Evolutionary conservation across 78 protist genomes (phyloP), one percentile per base, ranked within the genome.

Genomic region (Planoprotostelium fungivorum): DNA sequence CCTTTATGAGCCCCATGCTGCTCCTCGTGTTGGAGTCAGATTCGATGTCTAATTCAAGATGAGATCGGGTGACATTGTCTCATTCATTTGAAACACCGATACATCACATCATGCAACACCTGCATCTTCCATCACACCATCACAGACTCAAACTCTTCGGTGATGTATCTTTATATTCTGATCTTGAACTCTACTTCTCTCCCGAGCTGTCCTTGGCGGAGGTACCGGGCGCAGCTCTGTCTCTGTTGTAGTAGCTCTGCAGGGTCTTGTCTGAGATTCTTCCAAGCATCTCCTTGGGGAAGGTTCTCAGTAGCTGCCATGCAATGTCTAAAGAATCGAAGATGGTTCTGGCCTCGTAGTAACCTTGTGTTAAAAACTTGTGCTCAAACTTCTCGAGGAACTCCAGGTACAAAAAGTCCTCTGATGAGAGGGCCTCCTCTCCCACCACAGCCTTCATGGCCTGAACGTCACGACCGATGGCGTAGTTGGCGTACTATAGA

Each of bases 391-490:
- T 94, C 38, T 96, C 98, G 38, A 97, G 91, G 95, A 99, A 99
- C 93, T 98, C 99, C 37, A 99, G 92, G 95, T 97, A 98, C 28
- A 98, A 94, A 88, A 84, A 83, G 38, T 99, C 99, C 89, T 99
- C 99, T 0, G 93, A 29, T 9, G 99, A 86, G 63, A 99, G 95
- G 29, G 99, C 99, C 91, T 98, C 99, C 96, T 99, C 99, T 86
- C 99, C 99, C 87, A 99, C 99, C 87, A 99, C 99, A 38, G 99
- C 99, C 98, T 98, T 99, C 99, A 99, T 99, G 38, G 99, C 98
- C 86, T 90, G 93, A 36, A 95, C 99, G 37, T 99, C 99, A 89
- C 96, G 97, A 83, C 99, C 99, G 85, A 98, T 98, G 88, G 99
- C 99, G 93, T 98, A 99, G 95, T 95, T 96, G 89, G 99, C 99